phyloP scores from a whole-genome alignment of 371 early-diverging fungal genomes.

The Lichtheimia ornata region DNA sequence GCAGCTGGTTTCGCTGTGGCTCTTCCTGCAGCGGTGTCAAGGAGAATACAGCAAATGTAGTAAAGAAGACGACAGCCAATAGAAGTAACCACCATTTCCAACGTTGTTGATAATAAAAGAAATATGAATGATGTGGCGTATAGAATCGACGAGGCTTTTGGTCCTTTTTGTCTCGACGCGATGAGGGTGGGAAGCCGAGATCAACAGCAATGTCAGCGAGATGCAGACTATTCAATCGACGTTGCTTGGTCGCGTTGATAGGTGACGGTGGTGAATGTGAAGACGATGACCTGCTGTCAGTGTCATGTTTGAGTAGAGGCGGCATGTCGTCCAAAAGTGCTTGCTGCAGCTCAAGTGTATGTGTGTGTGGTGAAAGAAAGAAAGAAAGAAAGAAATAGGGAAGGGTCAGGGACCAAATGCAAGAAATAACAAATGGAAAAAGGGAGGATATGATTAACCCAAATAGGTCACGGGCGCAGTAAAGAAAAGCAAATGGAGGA shows the following conservation, averaged over 20 bases:
- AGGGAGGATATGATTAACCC: background rate
- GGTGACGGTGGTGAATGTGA: slow-evolving; percentile 7
- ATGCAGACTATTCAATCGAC: slow-evolving; percentile 12
- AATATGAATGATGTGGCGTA: slow-evolving; percentile 2
- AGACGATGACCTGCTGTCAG: slow-evolving; percentile 6
- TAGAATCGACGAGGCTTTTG: slow-evolving; percentile 12
- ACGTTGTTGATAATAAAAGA: slow-evolving; percentile 15
- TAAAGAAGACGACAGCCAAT: slow-evolving; percentile 15
- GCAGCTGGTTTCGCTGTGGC: slow-evolving; percentile 48
- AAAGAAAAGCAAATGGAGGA: no score
- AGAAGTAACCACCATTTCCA: slow-evolving; percentile 14
- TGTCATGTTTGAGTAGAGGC: slow-evolving; percentile 9
- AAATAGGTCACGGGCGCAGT: slow-evolving; percentile 4
- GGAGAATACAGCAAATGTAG: slow-evolving; percentile 6
- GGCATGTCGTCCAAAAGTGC: slow-evolving; percentile 1
- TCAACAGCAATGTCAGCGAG: slow-evolving; percentile 13
- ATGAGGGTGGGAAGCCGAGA: slow-evolving; percentile 10
- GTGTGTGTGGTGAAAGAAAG: background rate
- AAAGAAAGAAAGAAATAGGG: slow-evolving; percentile 2
- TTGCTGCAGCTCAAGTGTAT: no score
- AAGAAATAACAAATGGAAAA: background rate
- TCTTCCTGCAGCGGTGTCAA: background rate
- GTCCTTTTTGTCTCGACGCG: slow-evolving; percentile 15
- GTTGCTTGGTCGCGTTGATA: slow-evolving; percentile 11
- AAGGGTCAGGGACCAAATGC: background rate